phyloP scores from a whole-genome alignment of 371 early-diverging fungal genomes.

The Catenaria anguillulae region DNA sequence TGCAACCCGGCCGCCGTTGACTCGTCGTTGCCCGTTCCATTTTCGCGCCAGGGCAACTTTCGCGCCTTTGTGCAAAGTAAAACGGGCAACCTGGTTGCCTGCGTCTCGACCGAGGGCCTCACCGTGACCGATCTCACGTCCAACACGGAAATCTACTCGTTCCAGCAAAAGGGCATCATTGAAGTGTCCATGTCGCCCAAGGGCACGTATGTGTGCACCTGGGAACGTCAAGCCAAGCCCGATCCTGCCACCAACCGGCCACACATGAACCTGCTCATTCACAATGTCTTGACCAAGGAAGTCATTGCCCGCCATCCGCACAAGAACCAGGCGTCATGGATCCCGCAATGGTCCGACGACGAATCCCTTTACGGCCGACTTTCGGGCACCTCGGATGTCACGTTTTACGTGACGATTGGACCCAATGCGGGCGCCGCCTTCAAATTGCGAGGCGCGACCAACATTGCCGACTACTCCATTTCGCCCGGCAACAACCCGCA shows the following conservation, averaged over 20 bases:
- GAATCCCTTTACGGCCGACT: slow-evolving; percentile 74
- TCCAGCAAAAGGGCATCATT: slow-evolving; percentile 48
- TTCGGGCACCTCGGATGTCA: slow-evolving; percentile 63
- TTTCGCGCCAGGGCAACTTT: slow-evolving; percentile 34
- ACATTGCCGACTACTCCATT: slow-evolving; percentile 62
- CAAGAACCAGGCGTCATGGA: slow-evolving; percentile 60
- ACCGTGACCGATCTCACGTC: slow-evolving; percentile 54
- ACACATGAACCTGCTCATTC: slow-evolving; percentile 60
- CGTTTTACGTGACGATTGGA: slow-evolving; percentile 59
- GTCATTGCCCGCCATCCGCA: slow-evolving; percentile 59
- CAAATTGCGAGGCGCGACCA: slow-evolving; percentile 22
- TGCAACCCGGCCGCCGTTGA: neutral
- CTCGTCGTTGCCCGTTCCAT: neutral
- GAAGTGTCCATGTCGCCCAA: slow-evolving; percentile 83
- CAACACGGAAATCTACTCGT: slow-evolving; percentile 40
- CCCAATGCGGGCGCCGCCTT: slow-evolving; percentile 26
- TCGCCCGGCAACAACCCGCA: slow-evolving; percentile 72
- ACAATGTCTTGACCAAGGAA: slow-evolving; percentile 55
- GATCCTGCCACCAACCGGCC: slow-evolving; percentile 44
- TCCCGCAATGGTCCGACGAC: slow-evolving; percentile 85
- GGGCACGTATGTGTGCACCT: slow-evolving; percentile 73
- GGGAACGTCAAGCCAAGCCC: slow-evolving; percentile 62
- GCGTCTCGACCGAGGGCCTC: slow-evolving; percentile 54
- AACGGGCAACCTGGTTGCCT: slow-evolving; percentile 62
- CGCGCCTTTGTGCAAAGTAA: slow-evolving; percentile 65